Evolutionary conservation across 1,139 yeast genomes (phyloP), one percentile per base, ranked within the genome.

Genomic region (Hyphopichia fennica): DNA sequence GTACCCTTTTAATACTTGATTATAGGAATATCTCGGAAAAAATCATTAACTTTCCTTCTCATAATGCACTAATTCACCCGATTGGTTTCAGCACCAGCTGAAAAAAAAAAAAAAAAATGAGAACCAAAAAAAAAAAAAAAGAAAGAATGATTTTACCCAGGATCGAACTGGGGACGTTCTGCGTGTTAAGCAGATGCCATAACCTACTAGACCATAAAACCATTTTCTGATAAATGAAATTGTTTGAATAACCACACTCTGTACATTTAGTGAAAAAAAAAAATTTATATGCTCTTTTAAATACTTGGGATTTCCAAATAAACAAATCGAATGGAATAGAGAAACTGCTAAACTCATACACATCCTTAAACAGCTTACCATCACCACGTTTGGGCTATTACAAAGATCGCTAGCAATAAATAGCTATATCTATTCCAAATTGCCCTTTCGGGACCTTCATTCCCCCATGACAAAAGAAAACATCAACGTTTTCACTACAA

Each of bases 151-250:
- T 87, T 87, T 81, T 85, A 89, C 96, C 96, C 96, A 88, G 96
- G 96, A 86, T 89, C 96, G 96, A 89, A 89, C 96, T 87, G 96
- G 96, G 96, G 96, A 89, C 96, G 91, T 87, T 86, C 91, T 86
- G 96, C 96, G 96, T 88, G 96, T 88, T 87, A 88, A 87, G 96
- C 96, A 87, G 91, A 85, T 86, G 96, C 95, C 96, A 87, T 88
- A 80, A 88, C 96, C 96, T 71, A 87, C 96, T 88, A 88, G 96
- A 88, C 96, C 96, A 88, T 88, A 65, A 57, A 68, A 68, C 75
- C 75, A 46, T 48, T 53, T 52, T n/a, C n/a, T 16, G 8, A n/a
- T 25, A 9, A 9, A 20, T 6, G 23, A 20, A 20, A 9, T 20
- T 20, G 5, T 20, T 9, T 20, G 29, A 11, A 11, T 27, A 11